A percentile compares a stretch with the other conserved stretches of the same genome.
phyloP scores from a whole-genome alignment of 139 green algal species.

The Coccomyxa sp. region DNA sequence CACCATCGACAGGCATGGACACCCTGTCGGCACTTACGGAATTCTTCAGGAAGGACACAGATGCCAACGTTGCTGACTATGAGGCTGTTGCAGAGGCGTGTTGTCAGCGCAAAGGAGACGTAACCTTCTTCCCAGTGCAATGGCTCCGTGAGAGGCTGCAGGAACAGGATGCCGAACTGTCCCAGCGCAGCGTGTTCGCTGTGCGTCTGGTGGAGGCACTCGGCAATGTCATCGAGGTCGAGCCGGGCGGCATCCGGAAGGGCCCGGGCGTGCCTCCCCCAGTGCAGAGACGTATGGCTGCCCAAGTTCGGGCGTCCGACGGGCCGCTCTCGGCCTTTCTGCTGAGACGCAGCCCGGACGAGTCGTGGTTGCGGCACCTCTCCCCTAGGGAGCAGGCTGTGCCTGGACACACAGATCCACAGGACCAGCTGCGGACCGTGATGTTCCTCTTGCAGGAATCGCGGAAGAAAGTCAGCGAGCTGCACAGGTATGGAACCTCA shows the following conservation, averaged over 20 bases:
- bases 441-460: neutral
- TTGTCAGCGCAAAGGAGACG: neutral
- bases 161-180: neutral
- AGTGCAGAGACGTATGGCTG: neutral
- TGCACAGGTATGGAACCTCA: neutral
- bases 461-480: neutral
- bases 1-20: neutral
- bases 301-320: neutral
- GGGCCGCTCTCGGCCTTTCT: neutral
- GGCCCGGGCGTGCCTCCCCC: neutral
- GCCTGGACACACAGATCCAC: neutral
- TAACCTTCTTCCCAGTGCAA: neutral
- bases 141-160: neutral
- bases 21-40: neutral
- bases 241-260: neutral
- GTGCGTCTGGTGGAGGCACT: neutral
- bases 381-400: neutral
- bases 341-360: neutral
- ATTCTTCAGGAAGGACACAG: neutral
- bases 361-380: neutral
- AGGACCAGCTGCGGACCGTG: neutral
- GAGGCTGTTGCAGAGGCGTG: neutral
- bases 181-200: neutral
- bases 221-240: neutral
- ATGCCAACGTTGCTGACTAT: neutral